Conservation (phyloP, 345 rosid genomes). For the Euclidium syriacum region DNA sequence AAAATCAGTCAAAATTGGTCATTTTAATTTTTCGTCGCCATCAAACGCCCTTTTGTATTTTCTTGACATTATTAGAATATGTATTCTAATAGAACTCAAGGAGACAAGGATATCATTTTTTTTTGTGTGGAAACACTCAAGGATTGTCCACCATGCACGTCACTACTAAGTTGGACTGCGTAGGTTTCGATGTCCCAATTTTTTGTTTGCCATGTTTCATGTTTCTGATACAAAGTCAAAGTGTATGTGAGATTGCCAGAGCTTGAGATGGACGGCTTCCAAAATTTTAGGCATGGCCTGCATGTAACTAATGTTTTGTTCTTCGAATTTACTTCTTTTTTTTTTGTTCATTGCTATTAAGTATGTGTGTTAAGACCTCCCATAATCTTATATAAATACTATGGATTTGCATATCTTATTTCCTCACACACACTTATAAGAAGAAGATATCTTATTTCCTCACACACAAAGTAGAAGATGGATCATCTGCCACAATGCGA, state of each 20-base stretch:
- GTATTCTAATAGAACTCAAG: no score
- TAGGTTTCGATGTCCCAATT: no score
- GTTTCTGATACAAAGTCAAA: neutral
- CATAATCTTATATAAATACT: conserved; percentile 2
- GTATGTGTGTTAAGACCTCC: neutral
- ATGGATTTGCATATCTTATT: neutral
- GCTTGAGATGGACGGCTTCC: neutral
- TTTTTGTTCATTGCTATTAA: neutral
- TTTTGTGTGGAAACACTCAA: no score
- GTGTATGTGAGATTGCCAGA: neutral
- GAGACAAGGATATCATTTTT: no score
- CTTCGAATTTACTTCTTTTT: neutral
- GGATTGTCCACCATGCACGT: no score
- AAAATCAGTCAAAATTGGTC: no score
- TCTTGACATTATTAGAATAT: no score
- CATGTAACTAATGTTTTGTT: neutral
- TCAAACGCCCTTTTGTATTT: no score
- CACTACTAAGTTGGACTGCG: no score
- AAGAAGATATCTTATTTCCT: no score
- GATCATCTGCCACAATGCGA: conserved; percentile 50
- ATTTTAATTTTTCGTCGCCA: no score
- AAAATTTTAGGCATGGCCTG: neutral
- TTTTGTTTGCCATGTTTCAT: no score
- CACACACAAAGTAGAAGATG: conserved; percentile 34
- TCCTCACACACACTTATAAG: neutral